Evolutionary conservation across 371 early-diverging fungal species (phyloP), one percentile per base, ranked within the genome.

Genomic region (Thermomucor indicae-seudaticae): DNA sequence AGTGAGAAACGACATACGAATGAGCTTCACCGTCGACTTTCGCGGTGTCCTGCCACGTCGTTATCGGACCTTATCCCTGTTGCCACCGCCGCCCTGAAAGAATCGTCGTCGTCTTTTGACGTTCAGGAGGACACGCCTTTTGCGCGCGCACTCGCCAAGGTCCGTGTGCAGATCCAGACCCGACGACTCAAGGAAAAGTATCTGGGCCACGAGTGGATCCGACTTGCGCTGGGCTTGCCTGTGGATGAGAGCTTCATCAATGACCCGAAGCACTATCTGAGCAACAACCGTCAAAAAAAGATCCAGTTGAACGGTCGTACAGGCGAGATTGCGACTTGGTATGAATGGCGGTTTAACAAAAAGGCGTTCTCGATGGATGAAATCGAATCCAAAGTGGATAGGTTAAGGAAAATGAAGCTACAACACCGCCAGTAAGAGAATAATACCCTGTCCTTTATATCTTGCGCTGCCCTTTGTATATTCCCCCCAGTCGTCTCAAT

Each of bases 121-220:
- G 44, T 29, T 16, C 19, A 14, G 12, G 31, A 38, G 42, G 29
- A 37, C 41, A 45, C 12, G 34, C 20, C 29, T 23, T 62, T 75
- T 38, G 62, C 67, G 1, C 59, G 71, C 17, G 71, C 73, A 16
- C 37, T 76, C 25, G 55, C 66, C 31, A 70, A 62, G 45, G 71
- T 72, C 3, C 65, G 56, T 40, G 23, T 63, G 30, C 73, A 72
- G 39, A 47, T 76, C 6, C 58, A 70, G 25, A 64, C 71, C 10
- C 62, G 61, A 16, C 50, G 69, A 24, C 45, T 76, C 7, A 72
- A 72, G 52, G 69, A 70, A 61, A 60, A 51, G 30, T 67, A 68
- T 30, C 51, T 76, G 11, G 53, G 51, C 5, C 64, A 65, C 19
- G 77, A 76, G 51, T 76, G 77, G 77, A 68, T 68, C n/a, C 56